phyloP scores from a whole-genome alignment of 164 flowering plant species.

The Protea cynaroides region DNA sequence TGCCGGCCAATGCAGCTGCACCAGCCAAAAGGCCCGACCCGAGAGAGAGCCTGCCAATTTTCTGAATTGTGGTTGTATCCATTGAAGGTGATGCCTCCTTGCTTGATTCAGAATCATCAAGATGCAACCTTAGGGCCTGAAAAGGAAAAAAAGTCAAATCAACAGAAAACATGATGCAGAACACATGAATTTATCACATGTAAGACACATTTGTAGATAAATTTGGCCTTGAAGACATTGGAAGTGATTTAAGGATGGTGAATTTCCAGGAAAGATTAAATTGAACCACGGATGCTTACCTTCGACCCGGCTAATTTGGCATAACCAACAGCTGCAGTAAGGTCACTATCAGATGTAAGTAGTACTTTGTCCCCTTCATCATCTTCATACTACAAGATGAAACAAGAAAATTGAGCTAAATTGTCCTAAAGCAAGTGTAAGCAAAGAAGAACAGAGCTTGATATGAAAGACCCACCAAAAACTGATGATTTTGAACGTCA shows the following conservation, averaged over 20 bases:
- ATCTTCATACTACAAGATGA: conserved; percentile 71
- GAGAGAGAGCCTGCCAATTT: conserved; percentile 21
- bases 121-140: conserved; percentile 79
- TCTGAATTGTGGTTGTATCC: conserved; percentile 18
- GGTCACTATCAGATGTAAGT: conserved; percentile 73
- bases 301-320: conserved; percentile 71
- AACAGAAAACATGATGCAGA: no score
- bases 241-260: not conserved
- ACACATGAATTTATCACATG: no score
- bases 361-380: conserved; percentile 93
- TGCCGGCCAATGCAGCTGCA: conserved; percentile 45
- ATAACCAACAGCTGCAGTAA: conserved; percentile 65
- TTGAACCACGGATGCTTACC: conserved; percentile 35
- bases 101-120: conserved; percentile 46
- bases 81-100: conserved; percentile 12
- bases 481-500: conserved; percentile 40
- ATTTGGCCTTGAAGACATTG: no score
- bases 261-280: not conserved
- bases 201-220: no score
- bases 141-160: not conserved
- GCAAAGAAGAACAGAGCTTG: not conserved
- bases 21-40: conserved; percentile 51
- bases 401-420: conserved; percentile 5
- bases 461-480: conserved; percentile 46
- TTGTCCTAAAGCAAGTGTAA: not conserved